Percentiles rank a stretch among this genome's conserved stretches.
Conservation (phyloP, 768 basidiomycete species). For the Holtermannia corniformis region DNA sequence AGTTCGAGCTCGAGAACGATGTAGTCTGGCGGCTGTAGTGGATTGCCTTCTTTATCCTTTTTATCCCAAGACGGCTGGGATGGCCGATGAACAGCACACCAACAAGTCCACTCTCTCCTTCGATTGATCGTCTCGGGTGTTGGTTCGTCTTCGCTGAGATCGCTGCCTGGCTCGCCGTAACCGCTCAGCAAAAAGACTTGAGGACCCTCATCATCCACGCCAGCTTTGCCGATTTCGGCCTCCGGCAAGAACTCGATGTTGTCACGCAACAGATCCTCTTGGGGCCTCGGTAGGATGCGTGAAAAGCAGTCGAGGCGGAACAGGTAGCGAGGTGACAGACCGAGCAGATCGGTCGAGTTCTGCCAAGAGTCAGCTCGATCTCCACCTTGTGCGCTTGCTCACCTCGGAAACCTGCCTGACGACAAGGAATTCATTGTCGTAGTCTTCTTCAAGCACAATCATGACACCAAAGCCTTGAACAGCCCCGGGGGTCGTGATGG, state of each 20-base stretch:
- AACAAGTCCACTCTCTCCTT: conserved; percentile 40
- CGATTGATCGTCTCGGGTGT: conserved; percentile 7
- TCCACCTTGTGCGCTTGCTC: conserved; percentile 13
- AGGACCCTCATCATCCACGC: conserved; percentile 44
- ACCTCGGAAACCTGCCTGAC: conserved; percentile 78
- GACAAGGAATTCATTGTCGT: conserved; percentile 49
- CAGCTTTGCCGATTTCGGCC: conserved; percentile 43
- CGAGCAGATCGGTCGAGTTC: conserved; percentile 68
- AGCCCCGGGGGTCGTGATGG: conserved; percentile 70
- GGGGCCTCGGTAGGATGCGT: conserved; percentile 56
- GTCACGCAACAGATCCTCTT: conserved; percentile 61
- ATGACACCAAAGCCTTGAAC: conserved; percentile 77
- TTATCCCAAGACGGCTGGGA: conserved; percentile 27
- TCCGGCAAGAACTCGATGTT: conserved; percentile 61
- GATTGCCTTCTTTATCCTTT: conserved; percentile 48
- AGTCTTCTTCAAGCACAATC: conserved; percentile 57
- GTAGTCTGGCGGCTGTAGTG: conserved; percentile 40
- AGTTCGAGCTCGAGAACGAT: conserved; percentile 74
- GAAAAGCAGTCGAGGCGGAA: conserved; percentile 67
- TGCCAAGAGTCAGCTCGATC: conserved; percentile 30
- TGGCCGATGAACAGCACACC: conserved; percentile 41
- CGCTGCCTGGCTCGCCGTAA: conserved; percentile 56
- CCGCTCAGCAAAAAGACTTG: conserved; percentile 57
- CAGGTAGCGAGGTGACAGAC: conserved; percentile 59
- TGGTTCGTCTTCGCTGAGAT: conserved; percentile 25